phyloP scores from a whole-genome alignment of 2,329 filamentous ascomycete genomes.

The Elsinoe ampelina region DNA sequence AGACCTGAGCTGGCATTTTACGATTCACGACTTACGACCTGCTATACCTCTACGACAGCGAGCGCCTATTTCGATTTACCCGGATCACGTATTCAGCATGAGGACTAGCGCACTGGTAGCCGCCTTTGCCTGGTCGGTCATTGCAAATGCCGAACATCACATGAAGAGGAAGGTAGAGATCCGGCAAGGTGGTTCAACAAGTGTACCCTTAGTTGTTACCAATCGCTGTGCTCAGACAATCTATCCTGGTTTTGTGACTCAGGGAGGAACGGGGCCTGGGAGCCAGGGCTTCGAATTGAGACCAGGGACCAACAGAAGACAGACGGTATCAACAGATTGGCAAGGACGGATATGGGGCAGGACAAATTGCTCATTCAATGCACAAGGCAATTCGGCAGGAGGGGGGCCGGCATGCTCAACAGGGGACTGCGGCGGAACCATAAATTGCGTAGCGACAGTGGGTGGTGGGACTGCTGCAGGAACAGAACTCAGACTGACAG shows the following conservation, averaged over 20 bases:
- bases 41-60: not conserved
- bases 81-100: not conserved
- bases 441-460: constrained; percentile 62
- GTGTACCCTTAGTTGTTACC: constrained; percentile 51
- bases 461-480: constrained; percentile 28
- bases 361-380: constrained; percentile 71
- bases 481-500: constrained; percentile 12
- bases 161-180: constrained; percentile 23
- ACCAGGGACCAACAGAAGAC: constrained; percentile 47
- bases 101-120: constrained; percentile 8
- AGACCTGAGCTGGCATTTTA: not conserved
- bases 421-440: constrained; percentile 63
- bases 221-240: constrained; percentile 64
- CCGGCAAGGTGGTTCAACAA: constrained; percentile 20
- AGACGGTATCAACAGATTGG: constrained; percentile 65
- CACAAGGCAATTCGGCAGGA: constrained; percentile 46
- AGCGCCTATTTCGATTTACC: not conserved
- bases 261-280: constrained; percentile 58
- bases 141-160: constrained; percentile 21
- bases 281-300: constrained; percentile 59
- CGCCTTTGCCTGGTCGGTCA: not conserved
- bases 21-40: constrained; percentile 12
- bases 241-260: constrained; percentile 68
- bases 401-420: constrained; percentile 55
- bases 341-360: constrained; percentile 74